These are phyloP conservation scores for Phytopythium mirpurense DNA, from an alignment of 352 stramenopile species.

Conservation along the genomic window DNA sequence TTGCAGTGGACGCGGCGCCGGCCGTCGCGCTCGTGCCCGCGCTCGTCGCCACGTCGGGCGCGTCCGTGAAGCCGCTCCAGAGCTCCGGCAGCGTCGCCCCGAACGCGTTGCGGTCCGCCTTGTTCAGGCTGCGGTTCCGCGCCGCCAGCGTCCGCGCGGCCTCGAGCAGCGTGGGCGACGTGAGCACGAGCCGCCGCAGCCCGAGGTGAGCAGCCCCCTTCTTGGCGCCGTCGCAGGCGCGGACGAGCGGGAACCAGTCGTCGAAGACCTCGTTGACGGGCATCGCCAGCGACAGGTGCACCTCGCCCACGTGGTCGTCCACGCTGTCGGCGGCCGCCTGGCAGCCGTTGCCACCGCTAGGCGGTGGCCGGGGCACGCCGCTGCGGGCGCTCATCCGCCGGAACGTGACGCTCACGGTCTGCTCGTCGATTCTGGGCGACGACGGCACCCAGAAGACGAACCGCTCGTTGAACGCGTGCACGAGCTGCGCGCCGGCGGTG, in stretches of 20 bases:
- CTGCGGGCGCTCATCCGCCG: conserved; percentile 21
- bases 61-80: conserved; percentile 51
- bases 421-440: conserved; percentile 34
- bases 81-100: conserved; percentile 50
- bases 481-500: conserved; percentile 10
- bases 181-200: conserved; percentile 54
- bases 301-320: conserved; percentile 58
- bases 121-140: conserved; percentile 34
- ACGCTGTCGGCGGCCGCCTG: conserved; percentile 21
- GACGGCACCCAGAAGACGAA: conserved; percentile 72
- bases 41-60: conserved; percentile 18
- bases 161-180: conserved; percentile 39
- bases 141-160: conserved; percentile 37
- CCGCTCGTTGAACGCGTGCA: conserved; percentile 51
- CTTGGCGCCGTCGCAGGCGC: conserved; percentile 45
- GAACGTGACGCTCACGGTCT: conserved; percentile 43
- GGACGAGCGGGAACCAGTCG: conserved; percentile 65
- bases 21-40: conserved; percentile 13
- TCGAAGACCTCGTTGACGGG: conserved; percentile 61
- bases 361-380: background rate
- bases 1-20: background rate
- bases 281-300: conserved; percentile 61
- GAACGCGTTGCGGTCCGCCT: conserved; percentile 35
- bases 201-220: conserved; percentile 41
- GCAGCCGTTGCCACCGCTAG: background rate